Evolutionary conservation across 2,329 filamentous ascomycete species (phyloP), one percentile per base, ranked within the genome.

Genomic region (Penicillium hordei): DNA sequence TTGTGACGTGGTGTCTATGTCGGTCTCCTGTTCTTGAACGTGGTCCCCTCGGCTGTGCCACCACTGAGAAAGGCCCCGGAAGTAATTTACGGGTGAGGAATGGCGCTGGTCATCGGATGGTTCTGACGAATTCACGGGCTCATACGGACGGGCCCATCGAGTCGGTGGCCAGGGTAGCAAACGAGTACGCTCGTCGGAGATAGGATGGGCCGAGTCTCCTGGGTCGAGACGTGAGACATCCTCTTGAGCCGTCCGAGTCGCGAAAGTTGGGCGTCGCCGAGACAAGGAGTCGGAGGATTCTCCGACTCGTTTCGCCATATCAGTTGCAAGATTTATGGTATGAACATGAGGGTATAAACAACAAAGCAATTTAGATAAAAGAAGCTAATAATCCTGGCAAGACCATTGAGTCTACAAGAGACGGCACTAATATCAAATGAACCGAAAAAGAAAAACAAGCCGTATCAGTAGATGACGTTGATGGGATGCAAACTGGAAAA

Each of bases 221-320:
- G 72, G 72, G 44, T 66, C 74, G 31, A 76, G 60, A 51, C 72
- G 69, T 19, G 69, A 66, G 33, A 64, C 70, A 69, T 76, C 75
- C 65, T 74, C 75, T 61, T 70, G 61, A 38, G 75, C 67, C 9
- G 73, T 72, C 56, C 73, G 72, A 48, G 74, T 70, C 21, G 73
- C 73, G 61, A 77, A 76, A 55, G 69, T 73, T n/a, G 74, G 74
- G 55, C 72, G 68, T 64, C 68, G 69, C 60, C 73, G 69, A 67
- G 72, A 68, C 62, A 72, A 62, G 46, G 67, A 63, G 60, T 61
- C 61, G 43, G 65, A 64, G 60, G 64, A 44, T 57, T 62, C 49
- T 48, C 62, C 58, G 48, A 54, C 58, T 43, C 53, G 59, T 58
- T 58, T 54, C 45, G 65, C 67, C 70, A 70, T 72, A 17, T 46